phyloP scores from a whole-genome alignment of 1,284 basidiomycete species.

The Apiotrichum veenhuisii region DNA sequence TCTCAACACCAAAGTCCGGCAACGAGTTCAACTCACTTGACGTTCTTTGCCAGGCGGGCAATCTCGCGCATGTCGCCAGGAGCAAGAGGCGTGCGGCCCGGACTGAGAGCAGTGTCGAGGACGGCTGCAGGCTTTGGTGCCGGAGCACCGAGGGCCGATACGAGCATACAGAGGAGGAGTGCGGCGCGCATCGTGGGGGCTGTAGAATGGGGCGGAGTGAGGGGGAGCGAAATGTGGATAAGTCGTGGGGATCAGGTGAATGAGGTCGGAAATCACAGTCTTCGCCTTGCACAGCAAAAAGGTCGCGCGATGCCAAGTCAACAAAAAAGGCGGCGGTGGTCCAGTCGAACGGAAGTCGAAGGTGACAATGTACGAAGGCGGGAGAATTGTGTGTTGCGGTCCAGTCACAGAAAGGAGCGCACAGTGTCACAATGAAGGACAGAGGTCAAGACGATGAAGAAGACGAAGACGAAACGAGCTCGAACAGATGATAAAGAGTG shows the following conservation, averaged over 20 bases:
- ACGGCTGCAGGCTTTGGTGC: conserved; percentile 20
- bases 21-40: conserved; percentile 32
- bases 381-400: no score
- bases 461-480: background rate
- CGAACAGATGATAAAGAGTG: no score
- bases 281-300: no score
- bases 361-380: no score
- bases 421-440: background rate
- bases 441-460: background rate
- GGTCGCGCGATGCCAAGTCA: no score
- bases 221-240: no score
- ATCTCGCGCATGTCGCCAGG: conserved; percentile 26
- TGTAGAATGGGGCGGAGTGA: background rate
- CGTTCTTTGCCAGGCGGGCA: conserved; percentile 22
- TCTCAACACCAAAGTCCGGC: no score
- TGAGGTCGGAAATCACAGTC: no score
- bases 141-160: conserved; percentile 14
- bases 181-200: background rate
- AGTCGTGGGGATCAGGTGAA: no score
- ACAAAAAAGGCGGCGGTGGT: no score
- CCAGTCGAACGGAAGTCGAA: no score
- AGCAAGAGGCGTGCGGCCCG: background rate
- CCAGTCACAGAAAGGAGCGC: no score
- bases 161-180: conserved; percentile 8
- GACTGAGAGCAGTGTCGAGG: conserved; percentile 17